These are phyloP conservation scores for Aspergillus ustus DNA, from an alignment of 2,329 filamentous ascomycete species.

Conservation along the genomic window DNA sequence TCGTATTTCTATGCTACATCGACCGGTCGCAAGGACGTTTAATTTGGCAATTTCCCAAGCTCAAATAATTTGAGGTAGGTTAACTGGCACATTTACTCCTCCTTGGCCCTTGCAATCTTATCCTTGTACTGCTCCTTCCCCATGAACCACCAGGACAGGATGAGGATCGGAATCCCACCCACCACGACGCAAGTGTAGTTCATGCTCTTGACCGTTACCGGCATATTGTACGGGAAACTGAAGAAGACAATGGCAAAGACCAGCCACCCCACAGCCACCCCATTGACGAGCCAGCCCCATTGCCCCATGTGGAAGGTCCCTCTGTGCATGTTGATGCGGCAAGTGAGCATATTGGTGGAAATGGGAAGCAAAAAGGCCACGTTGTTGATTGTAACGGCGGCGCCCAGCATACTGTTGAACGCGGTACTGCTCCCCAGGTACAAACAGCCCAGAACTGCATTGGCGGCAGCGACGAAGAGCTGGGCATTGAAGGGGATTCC, in stretches of 20 bases:
- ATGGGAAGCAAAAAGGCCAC: conserved; percentile 12
- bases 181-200: conserved; percentile 17
- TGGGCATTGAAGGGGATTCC: conserved; percentile 15
- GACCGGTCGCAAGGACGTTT: no score
- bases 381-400: conserved; percentile 15
- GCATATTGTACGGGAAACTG: conserved; percentile 18
- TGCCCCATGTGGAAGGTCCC: conserved; percentile 9
- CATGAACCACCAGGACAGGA: conserved; percentile 8
- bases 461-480: conserved; percentile 5
- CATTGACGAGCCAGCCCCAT: conserved; percentile 14
- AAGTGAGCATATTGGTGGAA: conserved; percentile 8
- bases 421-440: conserved; percentile 16
- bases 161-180: conserved; percentile 3
- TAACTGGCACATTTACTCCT: neutral
- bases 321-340: conserved; percentile 12
- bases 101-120: conserved; percentile 10
- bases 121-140: conserved; percentile 8
- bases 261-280: conserved; percentile 5
- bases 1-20: no score
- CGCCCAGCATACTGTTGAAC: conserved; percentile 18
- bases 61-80: no score
- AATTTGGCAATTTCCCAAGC: no score
- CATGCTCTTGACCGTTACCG: conserved; percentile 14
- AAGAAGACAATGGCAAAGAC: conserved; percentile 17
- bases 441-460: conserved; percentile 9